Evolutionary conservation across 2,329 filamentous ascomycete species (phyloP).

Genomic region (Chaetomium sp.): DNA sequence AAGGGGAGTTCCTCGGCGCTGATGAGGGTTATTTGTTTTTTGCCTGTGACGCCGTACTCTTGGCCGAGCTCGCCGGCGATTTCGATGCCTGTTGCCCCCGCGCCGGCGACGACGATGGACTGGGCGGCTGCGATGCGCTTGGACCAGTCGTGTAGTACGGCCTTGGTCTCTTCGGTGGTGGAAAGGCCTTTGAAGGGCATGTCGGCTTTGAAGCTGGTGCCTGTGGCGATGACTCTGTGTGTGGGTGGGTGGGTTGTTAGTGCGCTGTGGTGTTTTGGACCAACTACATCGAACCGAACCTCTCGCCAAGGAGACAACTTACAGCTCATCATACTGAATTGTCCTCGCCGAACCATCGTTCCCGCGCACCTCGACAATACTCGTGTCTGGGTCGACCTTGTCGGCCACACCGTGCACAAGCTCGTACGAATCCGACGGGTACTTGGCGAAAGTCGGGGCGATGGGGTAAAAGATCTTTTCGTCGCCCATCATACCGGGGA

Average conservation of each 20-base stretch:
- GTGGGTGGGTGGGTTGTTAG: background rate
- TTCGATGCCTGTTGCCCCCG: slow-evolving; percentile 45
- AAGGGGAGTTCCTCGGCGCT: slow-evolving; percentile 36
- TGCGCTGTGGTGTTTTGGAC: background rate
- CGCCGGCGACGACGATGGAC: slow-evolving; percentile 47
- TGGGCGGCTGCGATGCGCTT: slow-evolving; percentile 36
- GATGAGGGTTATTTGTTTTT: slow-evolving; percentile 43
- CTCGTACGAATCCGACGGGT: slow-evolving; percentile 43
- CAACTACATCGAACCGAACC: no score
- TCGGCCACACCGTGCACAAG: slow-evolving; percentile 45
- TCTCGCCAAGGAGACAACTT: background rate
- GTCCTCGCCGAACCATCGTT: slow-evolving; percentile 30
- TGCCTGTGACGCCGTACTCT: slow-evolving; percentile 36
- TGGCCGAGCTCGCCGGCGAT: slow-evolving; percentile 45
- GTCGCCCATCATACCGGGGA: slow-evolving; percentile 32
- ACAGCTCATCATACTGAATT: slow-evolving; percentile 44
- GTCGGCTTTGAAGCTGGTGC: slow-evolving; percentile 35
- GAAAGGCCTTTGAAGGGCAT: slow-evolving; percentile 46
- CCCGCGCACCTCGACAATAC: slow-evolving; percentile 37
- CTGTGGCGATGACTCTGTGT: slow-evolving; percentile 45
- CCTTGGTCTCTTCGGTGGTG: slow-evolving; percentile 37
- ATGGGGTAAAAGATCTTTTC: slow-evolving; percentile 41
- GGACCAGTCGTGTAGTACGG: slow-evolving; percentile 32
- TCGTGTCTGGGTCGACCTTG: slow-evolving; percentile 35
- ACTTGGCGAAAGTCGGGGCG: slow-evolving; percentile 41